Evolutionary conservation across 202 grass and related monocot genomes (phyloP).

Genomic region (Hordeum pubiflorum): DNA sequence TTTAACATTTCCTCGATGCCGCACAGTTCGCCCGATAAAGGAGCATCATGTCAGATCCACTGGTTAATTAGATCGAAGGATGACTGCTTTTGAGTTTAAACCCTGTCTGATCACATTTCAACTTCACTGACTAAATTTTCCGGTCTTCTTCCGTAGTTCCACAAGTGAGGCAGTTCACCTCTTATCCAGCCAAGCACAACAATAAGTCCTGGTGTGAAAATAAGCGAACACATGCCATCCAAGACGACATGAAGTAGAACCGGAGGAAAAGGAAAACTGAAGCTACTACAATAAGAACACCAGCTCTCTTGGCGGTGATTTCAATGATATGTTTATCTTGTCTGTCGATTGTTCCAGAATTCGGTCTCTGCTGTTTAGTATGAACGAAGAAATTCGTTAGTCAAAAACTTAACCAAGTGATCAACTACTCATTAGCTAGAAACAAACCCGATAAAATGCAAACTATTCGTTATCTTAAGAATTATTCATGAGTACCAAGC

Average conservation of each 20-base stretch:
- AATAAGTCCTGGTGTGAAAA: constrained; percentile 46
- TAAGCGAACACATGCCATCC: constrained; percentile 26
- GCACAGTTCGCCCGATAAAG: too few relatives aligned
- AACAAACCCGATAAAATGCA: background rate
- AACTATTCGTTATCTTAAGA: background rate
- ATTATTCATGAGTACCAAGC: background rate
- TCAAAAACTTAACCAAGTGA: background rate
- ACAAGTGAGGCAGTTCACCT: constrained; percentile 70
- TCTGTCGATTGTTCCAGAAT: constrained; percentile 19
- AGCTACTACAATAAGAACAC: constrained; percentile 73
- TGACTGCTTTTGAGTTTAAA: background rate
- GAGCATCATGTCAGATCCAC: background rate
- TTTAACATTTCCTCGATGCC: too few relatives aligned
- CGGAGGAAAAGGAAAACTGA: constrained; percentile 82
- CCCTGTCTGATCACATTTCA: background rate
- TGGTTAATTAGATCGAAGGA: background rate
- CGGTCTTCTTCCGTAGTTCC: constrained; percentile 60
- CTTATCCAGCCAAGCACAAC: constrained; percentile 69
- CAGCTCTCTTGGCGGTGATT: constrained; percentile 69
- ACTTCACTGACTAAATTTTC: constrained; percentile 35
- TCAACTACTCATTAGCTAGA: background rate
- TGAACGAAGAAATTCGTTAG: background rate
- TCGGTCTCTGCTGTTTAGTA: constrained; percentile 53
- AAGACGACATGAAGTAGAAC: constrained; percentile 96
- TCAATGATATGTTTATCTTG: constrained; percentile 79